phyloP scores from a whole-genome alignment of 208 protist genomes.

The Trypanosoma vivax region DNA sequence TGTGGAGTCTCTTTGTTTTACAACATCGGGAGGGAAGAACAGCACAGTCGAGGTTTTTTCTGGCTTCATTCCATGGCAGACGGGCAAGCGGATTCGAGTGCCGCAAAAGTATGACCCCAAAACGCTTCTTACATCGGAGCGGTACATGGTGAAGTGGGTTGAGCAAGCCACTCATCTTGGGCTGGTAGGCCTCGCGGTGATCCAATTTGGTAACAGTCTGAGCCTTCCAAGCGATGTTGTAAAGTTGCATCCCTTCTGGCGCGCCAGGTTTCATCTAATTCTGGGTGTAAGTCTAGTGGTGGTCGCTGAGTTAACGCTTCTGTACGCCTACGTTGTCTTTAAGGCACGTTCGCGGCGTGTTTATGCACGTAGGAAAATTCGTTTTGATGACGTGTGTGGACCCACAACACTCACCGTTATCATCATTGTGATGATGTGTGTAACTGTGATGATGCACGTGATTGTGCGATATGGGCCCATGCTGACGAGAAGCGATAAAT shows the following conservation, averaged over 20 bases:
- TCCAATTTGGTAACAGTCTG: constrained; percentile 69
- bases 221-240: constrained; percentile 48
- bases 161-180: constrained; percentile 63
- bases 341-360: constrained; percentile 68
- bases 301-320: constrained; percentile 44
- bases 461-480: constrained; percentile 77
- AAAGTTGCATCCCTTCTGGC: constrained; percentile 45
- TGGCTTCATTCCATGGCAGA: constrained; percentile 84
- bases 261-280: constrained; percentile 58
- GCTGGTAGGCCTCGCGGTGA: constrained; percentile 59
- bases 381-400: constrained; percentile 65
- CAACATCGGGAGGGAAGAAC: constrained; percentile 32
- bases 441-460: constrained; percentile 45
- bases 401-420: constrained; percentile 65
- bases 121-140: constrained; percentile 82
- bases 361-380: constrained; percentile 81
- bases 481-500: constrained; percentile 62
- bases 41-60: constrained; percentile 56
- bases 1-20: constrained; percentile 74
- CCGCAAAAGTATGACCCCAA: constrained; percentile 90
- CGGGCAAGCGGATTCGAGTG: constrained; percentile 81
- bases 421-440: constrained; percentile 35
- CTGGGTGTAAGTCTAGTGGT: constrained; percentile 46
- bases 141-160: constrained; percentile 86
- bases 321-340: constrained; percentile 72